Conservation (phyloP, 2,329 filamentous ascomycete species). For the Aspergillus niger region DNA sequence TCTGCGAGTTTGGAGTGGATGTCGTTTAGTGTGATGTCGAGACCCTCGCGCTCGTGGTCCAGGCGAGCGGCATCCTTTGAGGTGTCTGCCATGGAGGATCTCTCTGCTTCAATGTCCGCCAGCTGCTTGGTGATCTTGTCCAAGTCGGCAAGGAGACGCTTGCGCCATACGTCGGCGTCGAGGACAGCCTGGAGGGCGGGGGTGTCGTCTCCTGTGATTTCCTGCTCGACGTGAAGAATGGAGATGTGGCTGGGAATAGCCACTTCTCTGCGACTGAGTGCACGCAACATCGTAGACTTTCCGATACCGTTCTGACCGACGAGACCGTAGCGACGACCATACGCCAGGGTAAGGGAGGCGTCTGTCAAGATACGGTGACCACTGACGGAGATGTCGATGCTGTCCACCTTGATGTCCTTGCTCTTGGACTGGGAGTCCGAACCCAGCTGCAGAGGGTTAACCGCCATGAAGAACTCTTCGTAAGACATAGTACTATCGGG, state of each 20-base stretch:
- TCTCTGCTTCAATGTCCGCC: constrained; percentile 73
- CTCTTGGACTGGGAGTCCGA: constrained; percentile 74
- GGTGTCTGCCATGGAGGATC: constrained; percentile 82
- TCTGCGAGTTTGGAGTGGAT: constrained; percentile 89
- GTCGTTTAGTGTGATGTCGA: constrained; percentile 87
- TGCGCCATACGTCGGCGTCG: constrained; percentile 97
- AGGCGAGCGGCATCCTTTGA: constrained; percentile 83
- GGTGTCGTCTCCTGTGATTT: constrained; percentile 96
- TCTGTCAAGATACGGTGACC: constrained; percentile 87
- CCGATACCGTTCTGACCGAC: constrained; percentile 99
- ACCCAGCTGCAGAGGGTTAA: constrained; percentile 92
- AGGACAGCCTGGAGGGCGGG: constrained; percentile 91
- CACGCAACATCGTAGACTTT: constrained; percentile 91
- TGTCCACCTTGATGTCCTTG: constrained; percentile 98
- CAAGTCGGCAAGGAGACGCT: constrained; percentile 88
- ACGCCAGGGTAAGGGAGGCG: constrained; percentile 85
- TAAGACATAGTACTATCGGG: constrained; percentile 85
- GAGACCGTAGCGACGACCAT: constrained; percentile 91
- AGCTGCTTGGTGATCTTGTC: constrained; percentile 79
- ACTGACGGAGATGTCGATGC: constrained; percentile 89
- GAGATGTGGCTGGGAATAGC: constrained; percentile 96
- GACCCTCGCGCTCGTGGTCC: constrained; percentile 83
- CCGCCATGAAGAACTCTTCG: constrained; percentile 99
- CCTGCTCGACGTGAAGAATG: constrained; percentile 98
- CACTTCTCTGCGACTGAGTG: constrained; percentile 88